Base-by-base conservation (phyloP, 202 grass and related monocot genomes). In the Schoenoplectus tabernaemontani region DNA sequence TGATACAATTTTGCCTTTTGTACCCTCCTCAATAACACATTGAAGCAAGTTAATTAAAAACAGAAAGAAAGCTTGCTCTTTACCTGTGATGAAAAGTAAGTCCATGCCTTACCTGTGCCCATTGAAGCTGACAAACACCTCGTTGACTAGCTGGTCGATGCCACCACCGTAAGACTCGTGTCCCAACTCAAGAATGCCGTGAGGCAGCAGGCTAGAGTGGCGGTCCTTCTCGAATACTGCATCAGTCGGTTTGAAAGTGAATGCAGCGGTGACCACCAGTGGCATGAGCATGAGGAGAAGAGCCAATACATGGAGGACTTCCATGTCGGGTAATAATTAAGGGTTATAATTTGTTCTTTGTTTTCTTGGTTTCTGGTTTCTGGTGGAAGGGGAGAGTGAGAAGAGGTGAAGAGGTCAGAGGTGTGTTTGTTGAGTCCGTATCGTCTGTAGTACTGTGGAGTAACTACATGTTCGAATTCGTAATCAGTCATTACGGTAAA, bases 301-400 rank as follows among this genome's bases (percentile, higher is more conserved):
- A 69, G 9, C 65, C 38, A 46, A 44, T 44, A 19, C 39, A 11
- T 15, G 65, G 38, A 1, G 38, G 9, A 44, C 9, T 24, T 37
- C 37, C 65, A 69, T 44, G 39, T 39, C n/a, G 5, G 15, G 5
- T 64, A 1, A 10, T 68, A 23, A 13, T 13, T 50, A 4, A 1
- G n/a, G 1, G 32, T 5, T 38, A 17, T 64, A 1, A n/a, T 38
- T 69, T 44, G 64, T 43, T 23, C 64, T 69, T 44, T 44, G 65
- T 42, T 69, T 24, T 44, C 39, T 69, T 42, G 65, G 39, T 69
- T 69, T 69, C 65, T 69, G 19, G 38, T 69, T 44, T 69, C 24
- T 69, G 65, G 19, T 44, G 64, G 64, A 67, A 68, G 37, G 37
- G 42, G 34, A 39, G 1, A 68, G 3, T 34, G 15, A 19, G 7